Evolutionary conservation across 805 yeast genomes (phyloP).

Genomic region (Myxozyma sirexii): DNA sequence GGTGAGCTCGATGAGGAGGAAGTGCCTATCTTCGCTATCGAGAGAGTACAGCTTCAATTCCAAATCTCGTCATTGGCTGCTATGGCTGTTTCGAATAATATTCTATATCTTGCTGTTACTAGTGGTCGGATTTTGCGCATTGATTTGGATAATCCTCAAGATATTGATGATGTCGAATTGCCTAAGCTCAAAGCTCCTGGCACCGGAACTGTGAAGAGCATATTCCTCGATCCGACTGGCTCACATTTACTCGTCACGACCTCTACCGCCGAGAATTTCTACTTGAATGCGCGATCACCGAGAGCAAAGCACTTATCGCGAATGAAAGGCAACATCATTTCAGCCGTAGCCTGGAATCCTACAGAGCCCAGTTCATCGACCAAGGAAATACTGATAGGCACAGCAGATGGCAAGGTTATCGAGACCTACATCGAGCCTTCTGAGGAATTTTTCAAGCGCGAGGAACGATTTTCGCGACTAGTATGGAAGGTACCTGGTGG

Average conservation of each 20-base stretch:
- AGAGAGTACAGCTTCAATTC: constrained; percentile 56
- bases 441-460: constrained; percentile 49
- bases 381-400: constrained; percentile 55
- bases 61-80: constrained; percentile 51
- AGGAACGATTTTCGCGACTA: constrained; percentile 47
- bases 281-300: constrained; percentile 48
- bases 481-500: constrained; percentile 46
- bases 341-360: constrained; percentile 49
- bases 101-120: constrained; percentile 56
- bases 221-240: constrained; percentile 58
- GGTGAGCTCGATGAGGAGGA: constrained; percentile 24
- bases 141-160: constrained; percentile 65
- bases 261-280: constrained; percentile 51
- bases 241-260: constrained; percentile 56
- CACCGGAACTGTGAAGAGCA: constrained; percentile 41
- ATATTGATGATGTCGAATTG: constrained; percentile 48
- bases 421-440: constrained; percentile 53
- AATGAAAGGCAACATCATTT: constrained; percentile 51
- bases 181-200: constrained; percentile 37
- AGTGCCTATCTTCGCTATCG: constrained; percentile 40
- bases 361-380: constrained; percentile 45
- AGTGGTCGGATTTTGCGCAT: constrained; percentile 63
- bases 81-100: constrained; percentile 59
- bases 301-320: constrained; percentile 51
- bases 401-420: constrained; percentile 51